Conservation (phyloP, 75 land plant species). For the Isoetes taiwanensis region DNA sequence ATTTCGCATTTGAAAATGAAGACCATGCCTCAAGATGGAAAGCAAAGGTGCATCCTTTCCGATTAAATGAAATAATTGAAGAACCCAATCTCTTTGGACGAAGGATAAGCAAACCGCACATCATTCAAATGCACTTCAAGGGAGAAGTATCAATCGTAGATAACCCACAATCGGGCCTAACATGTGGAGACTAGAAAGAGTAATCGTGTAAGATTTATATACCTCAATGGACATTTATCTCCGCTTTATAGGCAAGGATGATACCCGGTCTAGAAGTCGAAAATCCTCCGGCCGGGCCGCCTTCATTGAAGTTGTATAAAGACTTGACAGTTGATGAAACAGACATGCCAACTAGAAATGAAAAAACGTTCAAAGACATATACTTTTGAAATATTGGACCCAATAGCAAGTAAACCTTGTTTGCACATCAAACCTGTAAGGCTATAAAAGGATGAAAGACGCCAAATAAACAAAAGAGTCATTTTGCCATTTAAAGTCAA, state of each 20-base stretch:
- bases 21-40: too few relatives aligned
- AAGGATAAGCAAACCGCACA: conserved; percentile 6
- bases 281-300: neutral
- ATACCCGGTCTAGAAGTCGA: neutral
- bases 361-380: too few relatives aligned
- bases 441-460: neutral
- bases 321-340: neutral
- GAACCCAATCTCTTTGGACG: conserved; percentile 6
- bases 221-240: neutral
- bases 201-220: neutral
- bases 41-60: too few relatives aligned
- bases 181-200: neutral
- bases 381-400: too few relatives aligned
- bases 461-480: neutral
- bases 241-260: neutral
- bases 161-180: neutral
- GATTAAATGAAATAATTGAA: neutral
- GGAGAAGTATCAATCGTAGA: neutral
- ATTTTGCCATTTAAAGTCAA: conserved; percentile 1
- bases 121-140: neutral
- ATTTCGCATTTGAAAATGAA: neutral
- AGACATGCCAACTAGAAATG: conserved; percentile 2
- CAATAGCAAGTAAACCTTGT: neutral
- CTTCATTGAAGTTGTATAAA: conserved; percentile 2
- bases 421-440: neutral